These are phyloP conservation scores for Panaeolus cyanescens DNA, from an alignment of 768 basidiomycete genomes.

Conservation along the genomic window DNA sequence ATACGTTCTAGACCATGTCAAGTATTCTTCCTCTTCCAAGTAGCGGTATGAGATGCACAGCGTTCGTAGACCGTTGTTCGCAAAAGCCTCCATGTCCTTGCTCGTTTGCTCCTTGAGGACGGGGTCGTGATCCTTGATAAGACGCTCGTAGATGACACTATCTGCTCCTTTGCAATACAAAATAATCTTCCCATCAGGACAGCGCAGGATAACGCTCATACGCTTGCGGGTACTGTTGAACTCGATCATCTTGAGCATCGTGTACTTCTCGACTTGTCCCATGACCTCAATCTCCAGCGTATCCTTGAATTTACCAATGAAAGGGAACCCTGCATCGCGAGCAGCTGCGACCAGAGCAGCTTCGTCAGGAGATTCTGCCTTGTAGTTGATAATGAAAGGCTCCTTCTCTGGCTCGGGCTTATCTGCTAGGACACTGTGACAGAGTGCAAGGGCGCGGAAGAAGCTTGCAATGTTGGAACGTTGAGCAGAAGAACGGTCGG, in stretches of 20 bases:
- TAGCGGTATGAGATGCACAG: conserved; percentile 85
- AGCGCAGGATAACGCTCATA: conserved; percentile 91
- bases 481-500: conserved; percentile 60
- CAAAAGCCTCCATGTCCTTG: conserved; percentile 91
- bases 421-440: conserved; percentile 90
- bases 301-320: conserved; percentile 74
- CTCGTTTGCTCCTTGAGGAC: conserved; percentile 74
- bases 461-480: conserved; percentile 74
- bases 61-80: conserved; percentile 90
- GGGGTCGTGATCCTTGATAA: conserved; percentile 75
- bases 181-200: conserved; percentile 79
- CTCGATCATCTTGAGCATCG: conserved; percentile 79
- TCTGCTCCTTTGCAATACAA: conserved; percentile 98
- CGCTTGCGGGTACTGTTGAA: conserved; percentile 95
- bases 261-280: conserved; percentile 85
- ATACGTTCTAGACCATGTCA: conserved; percentile 76
- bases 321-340: conserved; percentile 91
- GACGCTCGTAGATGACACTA: conserved; percentile 87
- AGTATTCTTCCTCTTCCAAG: conserved; percentile 82
- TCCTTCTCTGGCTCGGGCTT: conserved; percentile 59
- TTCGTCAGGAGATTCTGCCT: conserved; percentile 96
- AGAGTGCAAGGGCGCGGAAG: conserved; percentile 93
- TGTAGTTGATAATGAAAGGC: conserved; percentile 79
- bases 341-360: conserved; percentile 92
- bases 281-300: conserved; percentile 87